A percentile compares a stretch with the other conserved stretches of the same genome.
Conservation (phyloP, 768 basidiomycete genomes). For the Calvatia gigantea region DNA sequence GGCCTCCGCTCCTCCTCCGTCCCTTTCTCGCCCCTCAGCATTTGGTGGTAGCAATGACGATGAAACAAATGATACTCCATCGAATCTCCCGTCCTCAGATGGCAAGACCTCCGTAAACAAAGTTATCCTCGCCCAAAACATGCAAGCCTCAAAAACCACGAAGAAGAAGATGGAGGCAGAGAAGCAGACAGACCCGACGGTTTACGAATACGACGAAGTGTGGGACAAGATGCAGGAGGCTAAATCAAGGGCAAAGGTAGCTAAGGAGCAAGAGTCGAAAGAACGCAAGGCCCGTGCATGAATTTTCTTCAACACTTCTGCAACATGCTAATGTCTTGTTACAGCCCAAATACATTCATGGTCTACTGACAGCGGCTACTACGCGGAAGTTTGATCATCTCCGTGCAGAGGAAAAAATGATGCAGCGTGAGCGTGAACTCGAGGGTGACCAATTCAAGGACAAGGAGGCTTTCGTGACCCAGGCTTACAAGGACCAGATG, state of each 20-base stretch:
- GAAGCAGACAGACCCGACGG: constrained; percentile 71
- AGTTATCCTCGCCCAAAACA: constrained; percentile 54
- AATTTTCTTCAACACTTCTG: not conserved
- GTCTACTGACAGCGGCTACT: constrained; percentile 75
- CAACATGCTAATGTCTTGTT: not conserved
- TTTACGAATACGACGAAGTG: constrained; percentile 95
- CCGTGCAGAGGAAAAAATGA: constrained; percentile 97
- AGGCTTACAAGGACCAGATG: constrained; percentile 96
- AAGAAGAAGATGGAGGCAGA: constrained; percentile 78
- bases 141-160: constrained; percentile 57
- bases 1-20: constrained; percentile 37
- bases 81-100: constrained; percentile 22
- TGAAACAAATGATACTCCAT: constrained; percentile 43
- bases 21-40: constrained; percentile 56
- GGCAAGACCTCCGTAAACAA: constrained; percentile 42
- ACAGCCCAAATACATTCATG: constrained; percentile 91
- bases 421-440: constrained; percentile 85
- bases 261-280: constrained; percentile 70
- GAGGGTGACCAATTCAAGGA: constrained; percentile 94
- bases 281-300: constrained; percentile 66
- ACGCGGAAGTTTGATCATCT: constrained; percentile 86
- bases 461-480: constrained; percentile 97
- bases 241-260: constrained; percentile 68
- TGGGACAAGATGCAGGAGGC: constrained; percentile 95
- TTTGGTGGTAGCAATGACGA: constrained; percentile 70